These are phyloP conservation scores for Arthroderma sp. DNA, from an alignment of 2,329 filamentous ascomycete species.

Conservation along the genomic window DNA sequence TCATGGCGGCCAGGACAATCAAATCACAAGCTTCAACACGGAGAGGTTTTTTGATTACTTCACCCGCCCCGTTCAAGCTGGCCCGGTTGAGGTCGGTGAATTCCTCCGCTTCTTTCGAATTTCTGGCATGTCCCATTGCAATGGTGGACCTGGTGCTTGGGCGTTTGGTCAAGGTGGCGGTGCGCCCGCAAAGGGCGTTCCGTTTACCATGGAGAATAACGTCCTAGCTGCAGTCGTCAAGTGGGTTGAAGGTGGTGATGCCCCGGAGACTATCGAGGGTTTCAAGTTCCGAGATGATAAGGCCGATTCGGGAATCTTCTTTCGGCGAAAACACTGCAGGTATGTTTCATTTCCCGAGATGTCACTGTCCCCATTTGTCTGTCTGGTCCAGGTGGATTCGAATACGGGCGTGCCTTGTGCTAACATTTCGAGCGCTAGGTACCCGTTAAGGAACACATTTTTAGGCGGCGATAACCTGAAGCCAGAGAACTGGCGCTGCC, in stretches of 20 bases:
- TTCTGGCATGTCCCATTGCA: slow-evolving; percentile 3
- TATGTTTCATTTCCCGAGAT: not conserved
- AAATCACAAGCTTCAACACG: not conserved
- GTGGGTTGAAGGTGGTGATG: not conserved
- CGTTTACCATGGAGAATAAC: not conserved
- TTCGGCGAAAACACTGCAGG: slow-evolving; percentile 1
- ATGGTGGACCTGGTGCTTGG: slow-evolving; percentile 12
- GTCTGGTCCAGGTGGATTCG: too few species aligned
- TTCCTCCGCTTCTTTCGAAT: slow-evolving; percentile 3
- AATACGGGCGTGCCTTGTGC: not conserved
- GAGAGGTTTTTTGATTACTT: slow-evolving; percentile 17
- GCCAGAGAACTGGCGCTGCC: not conserved
- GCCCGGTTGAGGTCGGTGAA: slow-evolving; percentile 6
- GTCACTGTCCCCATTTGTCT: too few species aligned
- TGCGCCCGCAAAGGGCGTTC: slow-evolving; percentile 1
- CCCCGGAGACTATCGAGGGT: not conserved
- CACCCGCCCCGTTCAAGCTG: slow-evolving; percentile 9
- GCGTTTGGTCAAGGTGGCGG: slow-evolving; percentile 20
- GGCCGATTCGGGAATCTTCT: not conserved
- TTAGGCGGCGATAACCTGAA: not conserved
- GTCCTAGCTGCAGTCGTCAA: not conserved
- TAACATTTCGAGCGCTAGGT: not conserved
- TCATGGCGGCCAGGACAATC: not conserved
- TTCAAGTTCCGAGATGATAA: slow-evolving; percentile 1
- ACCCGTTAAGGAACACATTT: not conserved